These are phyloP conservation scores for Coemansia sp. DNA, from an alignment of 192 early-diverging fungal genomes.

Conservation along the genomic window DNA sequence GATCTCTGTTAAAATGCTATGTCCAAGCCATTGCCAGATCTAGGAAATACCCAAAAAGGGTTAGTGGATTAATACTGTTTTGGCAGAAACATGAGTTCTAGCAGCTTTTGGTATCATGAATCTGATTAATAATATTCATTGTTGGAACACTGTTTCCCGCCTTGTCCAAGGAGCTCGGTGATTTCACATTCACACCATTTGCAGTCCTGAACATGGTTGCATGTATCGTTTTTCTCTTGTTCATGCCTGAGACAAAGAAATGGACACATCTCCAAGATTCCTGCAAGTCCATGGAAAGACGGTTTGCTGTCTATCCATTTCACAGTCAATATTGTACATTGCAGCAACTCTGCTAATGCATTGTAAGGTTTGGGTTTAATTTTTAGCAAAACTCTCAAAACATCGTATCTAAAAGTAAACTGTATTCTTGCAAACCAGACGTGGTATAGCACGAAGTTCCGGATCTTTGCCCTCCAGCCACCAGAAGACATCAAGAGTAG, in stretches of 20 bases:
- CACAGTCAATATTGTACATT: too few species aligned
- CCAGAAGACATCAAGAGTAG: conserved; percentile 68
- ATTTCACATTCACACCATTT: conserved; percentile 65
- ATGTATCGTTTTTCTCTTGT: conserved; percentile 62
- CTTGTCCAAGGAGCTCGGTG: conserved; percentile 26
- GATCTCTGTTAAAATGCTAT: conserved; percentile 65
- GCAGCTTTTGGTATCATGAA: conserved; percentile 33
- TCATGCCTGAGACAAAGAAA: conserved; percentile 83
- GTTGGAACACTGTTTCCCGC: conserved; percentile 61
- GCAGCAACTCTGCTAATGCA: too few species aligned
- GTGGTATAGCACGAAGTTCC: conserved; percentile 58
- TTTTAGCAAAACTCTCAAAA: background rate
- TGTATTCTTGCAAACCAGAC: conserved; percentile 66
- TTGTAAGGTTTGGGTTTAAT: too few species aligned
- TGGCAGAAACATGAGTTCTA: conserved; percentile 34
- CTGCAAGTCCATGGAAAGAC: conserved; percentile 34
- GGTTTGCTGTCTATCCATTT: conserved; percentile 25
- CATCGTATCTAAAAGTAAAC: conserved; percentile 63
- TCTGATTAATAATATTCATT: conserved; percentile 68
- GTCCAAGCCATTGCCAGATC: conserved; percentile 40
- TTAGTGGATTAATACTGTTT: conserved; percentile 44
- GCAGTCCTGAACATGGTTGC: conserved; percentile 60
- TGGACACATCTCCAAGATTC: conserved; percentile 65
- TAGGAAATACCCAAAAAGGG: conserved; percentile 44
- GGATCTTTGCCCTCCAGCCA: conserved; percentile 77